Evolutionary conservation across 2,329 filamentous ascomycete species (phyloP).

Genomic region (Fusarium sp.): DNA sequence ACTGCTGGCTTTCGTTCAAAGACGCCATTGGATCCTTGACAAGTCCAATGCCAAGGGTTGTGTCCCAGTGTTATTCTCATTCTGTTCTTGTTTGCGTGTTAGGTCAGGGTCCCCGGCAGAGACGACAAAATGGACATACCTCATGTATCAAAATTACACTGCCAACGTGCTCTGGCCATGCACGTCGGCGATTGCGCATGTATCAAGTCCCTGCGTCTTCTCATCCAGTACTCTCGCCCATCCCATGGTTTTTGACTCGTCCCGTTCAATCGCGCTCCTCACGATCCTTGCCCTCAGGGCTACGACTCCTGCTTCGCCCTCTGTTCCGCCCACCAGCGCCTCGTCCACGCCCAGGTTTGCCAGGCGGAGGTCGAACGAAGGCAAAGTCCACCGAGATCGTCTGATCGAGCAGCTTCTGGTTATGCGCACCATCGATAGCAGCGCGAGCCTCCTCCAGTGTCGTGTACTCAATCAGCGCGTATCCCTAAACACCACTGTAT

Average conservation of each 20-base stretch:
- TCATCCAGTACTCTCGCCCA: not conserved
- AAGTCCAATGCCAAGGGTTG: not conserved
- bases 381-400: constrained; percentile 85
- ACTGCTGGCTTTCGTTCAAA: not conserved
- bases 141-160: constrained; percentile 43
- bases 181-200: constrained; percentile 42
- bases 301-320: constrained; percentile 62
- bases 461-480: constrained; percentile 86
- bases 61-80: constrained; percentile 9
- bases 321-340: constrained; percentile 56
- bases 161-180: constrained; percentile 44
- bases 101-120: not conserved
- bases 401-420: constrained; percentile 83
- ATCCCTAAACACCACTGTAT: constrained; percentile 67
- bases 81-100: constrained; percentile 16
- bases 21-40: not conserved
- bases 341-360: constrained; percentile 55
- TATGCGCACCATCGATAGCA: constrained; percentile 84
- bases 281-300: constrained; percentile 56
- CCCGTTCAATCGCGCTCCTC: constrained; percentile 48
- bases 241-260: not conserved
- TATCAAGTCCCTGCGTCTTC: not conserved
- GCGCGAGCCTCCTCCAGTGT: constrained; percentile 82
- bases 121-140: constrained; percentile 34
- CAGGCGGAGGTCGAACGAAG: constrained; percentile 82